A percentile compares a stretch with the other conserved stretches of the same genome.
Conservation (phyloP, 208 protist genomes). For the Leishmania major region DNA sequence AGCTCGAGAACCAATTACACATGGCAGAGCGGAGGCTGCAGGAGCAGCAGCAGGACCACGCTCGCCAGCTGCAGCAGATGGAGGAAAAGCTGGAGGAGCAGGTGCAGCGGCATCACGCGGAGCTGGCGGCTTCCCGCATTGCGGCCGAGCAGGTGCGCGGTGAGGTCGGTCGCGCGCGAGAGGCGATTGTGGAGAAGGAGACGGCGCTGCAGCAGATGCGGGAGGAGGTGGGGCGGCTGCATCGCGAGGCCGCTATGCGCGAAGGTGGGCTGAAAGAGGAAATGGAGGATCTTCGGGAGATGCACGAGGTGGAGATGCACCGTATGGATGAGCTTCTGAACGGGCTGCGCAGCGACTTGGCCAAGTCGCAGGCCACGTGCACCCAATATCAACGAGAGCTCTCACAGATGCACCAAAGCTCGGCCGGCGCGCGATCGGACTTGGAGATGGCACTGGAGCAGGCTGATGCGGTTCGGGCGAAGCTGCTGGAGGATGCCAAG, state of each 20-base stretch:
- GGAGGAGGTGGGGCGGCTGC: constrained; percentile 60
- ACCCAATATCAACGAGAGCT: constrained; percentile 71
- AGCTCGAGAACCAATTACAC: constrained; percentile 54
- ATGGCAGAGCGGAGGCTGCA: constrained; percentile 35
- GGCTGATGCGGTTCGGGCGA: constrained; percentile 53
- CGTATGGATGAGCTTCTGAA: constrained; percentile 85
- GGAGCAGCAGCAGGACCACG: constrained; percentile 46
- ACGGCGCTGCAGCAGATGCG: constrained; percentile 52
- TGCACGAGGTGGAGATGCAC: constrained; percentile 68
- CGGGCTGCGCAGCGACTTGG: constrained; percentile 71
- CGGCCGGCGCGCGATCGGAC: constrained; percentile 49
- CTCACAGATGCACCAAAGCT: constrained; percentile 46
- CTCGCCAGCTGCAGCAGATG: constrained; percentile 34
- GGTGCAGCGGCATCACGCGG: constrained; percentile 54
- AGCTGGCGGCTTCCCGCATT: constrained; percentile 52
- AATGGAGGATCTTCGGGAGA: constrained; percentile 52
- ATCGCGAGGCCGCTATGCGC: constrained; percentile 54
- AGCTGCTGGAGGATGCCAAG: constrained; percentile 68
- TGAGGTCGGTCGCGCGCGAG: constrained; percentile 46
- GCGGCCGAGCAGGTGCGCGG: constrained; percentile 50
- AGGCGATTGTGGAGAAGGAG: constrained; percentile 50
- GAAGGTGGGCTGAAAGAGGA: constrained; percentile 63
- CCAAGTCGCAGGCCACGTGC: constrained; percentile 56
- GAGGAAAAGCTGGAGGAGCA: constrained; percentile 56
- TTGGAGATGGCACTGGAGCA: constrained; percentile 65